Evolutionary conservation across 768 basidiomycete species (phyloP), one percentile per base, ranked within the genome.

Genomic region (Pisolithus tinctorius): DNA sequence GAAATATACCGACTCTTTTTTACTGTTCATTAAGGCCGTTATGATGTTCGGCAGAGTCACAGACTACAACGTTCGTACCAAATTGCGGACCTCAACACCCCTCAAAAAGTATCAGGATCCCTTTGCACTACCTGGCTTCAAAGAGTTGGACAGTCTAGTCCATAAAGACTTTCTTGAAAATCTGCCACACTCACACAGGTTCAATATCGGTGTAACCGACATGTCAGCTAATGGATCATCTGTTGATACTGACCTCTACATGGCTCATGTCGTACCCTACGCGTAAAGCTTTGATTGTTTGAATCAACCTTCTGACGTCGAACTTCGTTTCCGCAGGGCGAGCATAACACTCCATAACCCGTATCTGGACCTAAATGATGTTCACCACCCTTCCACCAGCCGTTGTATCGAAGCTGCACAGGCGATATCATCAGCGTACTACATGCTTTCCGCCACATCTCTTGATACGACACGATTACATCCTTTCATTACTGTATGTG

Each of bases 21-120:
- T 89, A 34, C 78, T 92, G 20, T 79, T 91, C 48, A 80, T 92
- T 63, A 93, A 93, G 62, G 78, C 84, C 3, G 74, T 88, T 41
- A 90, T 93, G 87, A 65, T 92, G 26, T 92, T 91, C 61, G 90
- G 89, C 39, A 78, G 75, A 43, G 88, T 93, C 16, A 93, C 88
- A 2, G 90, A 93, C 66, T 89, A 81, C 65, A 89, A 86, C 59
- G 87, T 89, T 26, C 81, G 88, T 26, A 79, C 81, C 31, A 85
- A 82, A 60, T 69, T 91, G 34, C 81, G 83, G 30, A 79, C 80
- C 14, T 75, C 78, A n/a, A 79, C 79, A 7, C 77, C 81, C 0
- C 80, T 83, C 10, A 83, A 78, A 69, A 86, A 84, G 60, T 80
- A 75, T 51, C 85, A 87, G 59, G 84, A 88, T 58, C 87, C 88